Conservation (phyloP, 495 filamentous ascomycete species). For the Trichoderma reesei region DNA sequence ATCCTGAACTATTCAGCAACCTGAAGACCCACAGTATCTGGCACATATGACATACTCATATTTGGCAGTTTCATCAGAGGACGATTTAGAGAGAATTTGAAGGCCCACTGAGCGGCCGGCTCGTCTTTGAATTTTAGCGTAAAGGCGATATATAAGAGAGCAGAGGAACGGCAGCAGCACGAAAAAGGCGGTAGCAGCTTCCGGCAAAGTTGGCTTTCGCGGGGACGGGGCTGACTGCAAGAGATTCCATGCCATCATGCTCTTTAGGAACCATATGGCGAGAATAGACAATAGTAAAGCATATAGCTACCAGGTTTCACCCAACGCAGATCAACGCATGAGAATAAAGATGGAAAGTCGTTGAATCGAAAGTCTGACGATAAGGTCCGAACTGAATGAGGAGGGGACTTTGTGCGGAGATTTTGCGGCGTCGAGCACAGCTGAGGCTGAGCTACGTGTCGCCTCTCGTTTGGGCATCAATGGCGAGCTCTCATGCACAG, state of each 20-base stretch:
- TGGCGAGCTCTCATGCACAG: background rate
- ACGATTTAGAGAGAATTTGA: background rate
- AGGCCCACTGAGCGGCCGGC: background rate
- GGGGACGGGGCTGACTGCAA: background rate
- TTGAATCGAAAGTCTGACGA: too few species aligned
- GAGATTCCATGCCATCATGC: background rate
- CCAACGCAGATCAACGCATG: background rate
- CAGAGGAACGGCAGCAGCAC: background rate
- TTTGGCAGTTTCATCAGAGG: background rate
- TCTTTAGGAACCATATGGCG: background rate
- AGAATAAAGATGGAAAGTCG: background rate
- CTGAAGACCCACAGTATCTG: background rate
- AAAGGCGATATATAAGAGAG: background rate
- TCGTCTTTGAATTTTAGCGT: background rate
- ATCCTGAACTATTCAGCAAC: background rate
- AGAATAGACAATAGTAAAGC: background rate
- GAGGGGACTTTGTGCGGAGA: too few species aligned
- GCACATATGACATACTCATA: background rate
- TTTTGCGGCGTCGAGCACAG: too few species aligned
- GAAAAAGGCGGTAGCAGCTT: background rate
- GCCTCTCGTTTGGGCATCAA: background rate
- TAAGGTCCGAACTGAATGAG: too few species aligned
- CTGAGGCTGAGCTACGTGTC: background rate
- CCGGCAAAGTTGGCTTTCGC: background rate
- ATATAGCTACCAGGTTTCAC: background rate